Evolutionary conservation across 2,329 filamentous ascomycete species (phyloP), one percentile per base, ranked within the genome.

Genomic region (Colletotrichum tanaceti): DNA sequence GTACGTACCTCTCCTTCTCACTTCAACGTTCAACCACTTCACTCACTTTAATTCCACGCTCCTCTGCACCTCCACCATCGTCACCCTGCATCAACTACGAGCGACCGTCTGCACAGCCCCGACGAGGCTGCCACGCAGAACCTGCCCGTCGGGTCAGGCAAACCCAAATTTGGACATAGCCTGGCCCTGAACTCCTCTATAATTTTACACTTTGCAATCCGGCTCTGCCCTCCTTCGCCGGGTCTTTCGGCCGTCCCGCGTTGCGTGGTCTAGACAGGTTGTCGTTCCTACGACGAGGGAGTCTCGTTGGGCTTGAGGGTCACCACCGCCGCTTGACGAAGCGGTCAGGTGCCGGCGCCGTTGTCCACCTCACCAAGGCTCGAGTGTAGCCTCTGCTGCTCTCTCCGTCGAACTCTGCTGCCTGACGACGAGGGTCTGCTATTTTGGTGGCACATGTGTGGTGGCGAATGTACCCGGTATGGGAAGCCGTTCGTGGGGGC

Each of bases 1-100:
- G 49, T 59, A 65, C 65, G 61, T 68, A 32, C 32, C 54, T 22
- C 14, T 60, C 22, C 24, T 14, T 16, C 35, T 24, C 16, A 38
- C 11, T 32, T 47, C 20, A 44, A n/a, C 28, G 22, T 28, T 10
- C 28, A 32, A 32, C 32, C 32, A n/a, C 38, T 18, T 57, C 22
- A n/a, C 18, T 35, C 32, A 32, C 32, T 38, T 16, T 32, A 13
- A 22, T 32, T 32, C 50, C 18, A 54, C 43, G 9, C n/a, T 11
- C 6, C 49, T 16, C 52, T 55, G 5, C 13, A 35, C 22, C 22
- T 46, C 24, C 54, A 32, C 41, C 54, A 32, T 44, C 46, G n/a
- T 32, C 22, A 20, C 38, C 14, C 35, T 39, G 18, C 20, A 41
- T 24, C 20, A 50, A n/a, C 20, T 16, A n/a, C 28, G 41, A 44